A percentile compares a stretch with the other conserved stretches of the same genome.
Evolutionary conservation across 2,329 filamentous ascomycete species (phyloP).

Genomic region (Talaromyces amestolkiae): DNA sequence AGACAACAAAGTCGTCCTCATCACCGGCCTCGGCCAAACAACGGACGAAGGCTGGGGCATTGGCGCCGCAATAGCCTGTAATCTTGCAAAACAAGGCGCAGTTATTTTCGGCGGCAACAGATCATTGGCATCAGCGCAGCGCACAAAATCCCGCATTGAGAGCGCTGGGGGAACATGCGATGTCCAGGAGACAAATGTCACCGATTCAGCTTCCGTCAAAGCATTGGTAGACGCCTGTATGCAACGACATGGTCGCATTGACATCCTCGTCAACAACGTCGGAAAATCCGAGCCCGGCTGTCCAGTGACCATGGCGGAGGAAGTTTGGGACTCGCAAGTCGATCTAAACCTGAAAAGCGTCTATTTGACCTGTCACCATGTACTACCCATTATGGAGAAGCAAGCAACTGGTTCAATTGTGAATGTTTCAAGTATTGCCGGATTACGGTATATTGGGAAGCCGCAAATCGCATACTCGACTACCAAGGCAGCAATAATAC

Average conservation of each 20-base stretch:
- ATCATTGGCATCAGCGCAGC: slow-evolving; percentile 40
- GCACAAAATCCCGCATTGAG: slow-evolving; percentile 42
- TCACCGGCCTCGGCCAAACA: slow-evolving; percentile 14
- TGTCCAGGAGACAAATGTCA: neutral
- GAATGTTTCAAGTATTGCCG: slow-evolving; percentile 45
- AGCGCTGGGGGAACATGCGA: slow-evolving; percentile 24
- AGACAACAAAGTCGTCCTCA: slow-evolving; percentile 14
- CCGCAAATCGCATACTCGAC: slow-evolving; percentile 56
- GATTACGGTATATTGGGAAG: slow-evolving; percentile 52
- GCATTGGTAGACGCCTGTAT: slow-evolving; percentile 53
- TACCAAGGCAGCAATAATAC: slow-evolving; percentile 51
- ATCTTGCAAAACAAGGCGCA: slow-evolving; percentile 51
- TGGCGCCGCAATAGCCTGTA: slow-evolving; percentile 25
- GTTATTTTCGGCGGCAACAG: slow-evolving; percentile 53
- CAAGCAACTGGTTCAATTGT: slow-evolving; percentile 37
- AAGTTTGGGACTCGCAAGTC: slow-evolving; percentile 52
- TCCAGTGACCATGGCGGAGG: slow-evolving; percentile 49
- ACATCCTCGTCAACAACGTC: slow-evolving; percentile 61
- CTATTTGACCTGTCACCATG: slow-evolving; percentile 33
- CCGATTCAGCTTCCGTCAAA: slow-evolving; percentile 50
- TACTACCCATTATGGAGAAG: slow-evolving; percentile 37
- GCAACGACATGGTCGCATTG: slow-evolving; percentile 53
- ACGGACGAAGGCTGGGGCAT: slow-evolving; percentile 11
- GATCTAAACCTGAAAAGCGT: slow-evolving; percentile 43
- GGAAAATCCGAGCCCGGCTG: slow-evolving; percentile 55